A percentile compares a stretch with the other conserved stretches of the same genome.
phyloP scores from a whole-genome alignment of 495 filamentous ascomycete species.

The Penicillium soppii region DNA sequence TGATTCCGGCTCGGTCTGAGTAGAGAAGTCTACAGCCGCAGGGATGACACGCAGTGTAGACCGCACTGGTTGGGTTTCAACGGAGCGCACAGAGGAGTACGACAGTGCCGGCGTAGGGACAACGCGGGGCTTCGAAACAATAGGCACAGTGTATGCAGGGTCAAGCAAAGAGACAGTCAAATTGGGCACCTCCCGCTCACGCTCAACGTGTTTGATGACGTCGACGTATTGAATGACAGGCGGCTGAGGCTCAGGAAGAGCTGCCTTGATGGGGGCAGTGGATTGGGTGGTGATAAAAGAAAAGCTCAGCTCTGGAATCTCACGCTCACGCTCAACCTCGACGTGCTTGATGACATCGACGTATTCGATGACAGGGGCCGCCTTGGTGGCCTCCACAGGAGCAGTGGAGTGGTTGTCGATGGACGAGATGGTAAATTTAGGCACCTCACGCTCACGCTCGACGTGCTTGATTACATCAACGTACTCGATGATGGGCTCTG shows the following conservation, averaged over 20 bases:
- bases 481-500: constrained; percentile 8
- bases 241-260: constrained; percentile 22
- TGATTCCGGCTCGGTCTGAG: constrained; percentile 25
- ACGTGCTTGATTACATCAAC: constrained; percentile 9
- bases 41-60: constrained; percentile 19
- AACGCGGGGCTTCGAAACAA: constrained; percentile 20
- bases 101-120: constrained; percentile 25
- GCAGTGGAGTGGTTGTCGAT: constrained; percentile 18
- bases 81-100: constrained; percentile 37
- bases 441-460: constrained; percentile 7
- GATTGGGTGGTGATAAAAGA: constrained; percentile 49
- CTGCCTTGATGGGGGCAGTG: constrained; percentile 48
- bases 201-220: constrained; percentile 6
- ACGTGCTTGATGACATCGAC: constrained; percentile 7
- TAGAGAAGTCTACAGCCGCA: constrained; percentile 16
- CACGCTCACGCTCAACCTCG: constrained; percentile 9
- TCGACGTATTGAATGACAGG: constrained; percentile 11
- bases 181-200: constrained; percentile 7
- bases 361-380: constrained; percentile 2
- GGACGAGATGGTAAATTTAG: constrained; percentile 27
- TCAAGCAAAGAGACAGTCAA: constrained; percentile 12
- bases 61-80: constrained; percentile 41
- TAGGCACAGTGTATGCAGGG: constrained; percentile 10
- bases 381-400: constrained; percentile 19
- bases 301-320: constrained; percentile 36